Conservation (phyloP, 495 filamentous ascomycete species). For the Neurospora cerealis region DNA sequence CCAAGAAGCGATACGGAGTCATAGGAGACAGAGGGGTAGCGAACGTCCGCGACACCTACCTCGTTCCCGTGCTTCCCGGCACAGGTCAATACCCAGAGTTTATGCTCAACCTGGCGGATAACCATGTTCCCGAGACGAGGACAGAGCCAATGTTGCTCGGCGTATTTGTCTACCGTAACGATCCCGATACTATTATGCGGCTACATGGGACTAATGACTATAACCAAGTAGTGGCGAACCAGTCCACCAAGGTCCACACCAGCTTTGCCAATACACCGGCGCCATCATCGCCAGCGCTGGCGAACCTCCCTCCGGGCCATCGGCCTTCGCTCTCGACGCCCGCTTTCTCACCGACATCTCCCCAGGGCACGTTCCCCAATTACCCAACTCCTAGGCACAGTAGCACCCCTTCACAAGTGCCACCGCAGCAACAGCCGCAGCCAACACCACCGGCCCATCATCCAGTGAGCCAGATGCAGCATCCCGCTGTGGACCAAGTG, state of each 20-base stretch:
- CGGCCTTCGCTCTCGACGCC: constrained; percentile 34
- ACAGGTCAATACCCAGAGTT: constrained; percentile 53
- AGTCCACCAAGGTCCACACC: not conserved
- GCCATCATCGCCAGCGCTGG: constrained; percentile 15
- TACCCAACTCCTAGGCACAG: constrained; percentile 21
- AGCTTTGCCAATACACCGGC: constrained; percentile 13
- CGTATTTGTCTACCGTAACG: constrained; percentile 62
- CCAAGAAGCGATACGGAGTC: constrained; percentile 71
- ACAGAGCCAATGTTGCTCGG: constrained; percentile 63
- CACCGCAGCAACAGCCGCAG: constrained; percentile 11
- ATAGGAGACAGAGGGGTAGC: constrained; percentile 56
- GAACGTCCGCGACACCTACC: constrained; percentile 68
- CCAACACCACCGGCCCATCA: constrained; percentile 19
- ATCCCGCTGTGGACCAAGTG: constrained; percentile 1
- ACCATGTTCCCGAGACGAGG: constrained; percentile 54
- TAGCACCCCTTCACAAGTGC: constrained; percentile 21
- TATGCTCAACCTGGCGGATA: constrained; percentile 65
- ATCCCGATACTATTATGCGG: constrained; percentile 31
- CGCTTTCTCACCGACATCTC: constrained; percentile 38
- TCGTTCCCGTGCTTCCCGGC: constrained; percentile 63
- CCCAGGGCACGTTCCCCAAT: constrained; percentile 29
- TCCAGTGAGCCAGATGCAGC: constrained; percentile 1
- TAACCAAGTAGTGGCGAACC: constrained; percentile 16
- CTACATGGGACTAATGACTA: constrained; percentile 21
- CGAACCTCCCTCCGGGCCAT: constrained; percentile 7